phyloP scores from a whole-genome alignment of 1,139 yeast species.

The Suhomyces anneliseae region DNA sequence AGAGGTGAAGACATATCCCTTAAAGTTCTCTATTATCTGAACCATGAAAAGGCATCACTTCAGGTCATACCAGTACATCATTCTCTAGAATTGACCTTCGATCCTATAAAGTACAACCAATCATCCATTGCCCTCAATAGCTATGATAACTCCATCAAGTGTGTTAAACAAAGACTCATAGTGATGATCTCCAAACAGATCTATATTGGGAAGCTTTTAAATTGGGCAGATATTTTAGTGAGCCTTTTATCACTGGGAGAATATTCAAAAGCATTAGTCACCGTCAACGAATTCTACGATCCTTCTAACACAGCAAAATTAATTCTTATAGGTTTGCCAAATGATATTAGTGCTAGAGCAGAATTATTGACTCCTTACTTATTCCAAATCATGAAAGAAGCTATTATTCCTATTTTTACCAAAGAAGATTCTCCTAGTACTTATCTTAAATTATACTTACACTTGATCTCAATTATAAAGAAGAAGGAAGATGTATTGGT shows the following conservation, averaged over 20 bases:
- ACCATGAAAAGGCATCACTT: background rate
- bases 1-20: background rate
- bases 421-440: background rate
- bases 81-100: background rate
- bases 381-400: constrained; percentile 54
- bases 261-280: constrained; percentile 55
- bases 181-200: constrained; percentile 28
- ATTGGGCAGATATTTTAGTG: constrained; percentile 72
- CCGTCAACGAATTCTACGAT: constrained; percentile 54
- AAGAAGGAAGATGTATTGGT: constrained; percentile 18
- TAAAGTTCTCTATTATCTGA: constrained; percentile 8
- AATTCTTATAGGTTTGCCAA: constrained; percentile 55
- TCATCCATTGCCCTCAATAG: background rate
- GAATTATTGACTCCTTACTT: constrained; percentile 54
- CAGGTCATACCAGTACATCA: constrained; percentile 2
- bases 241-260: constrained; percentile 48
- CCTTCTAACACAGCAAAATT: constrained; percentile 41
- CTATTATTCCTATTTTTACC: constrained; percentile 42
- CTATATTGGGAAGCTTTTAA: constrained; percentile 56
- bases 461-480: constrained; percentile 22
- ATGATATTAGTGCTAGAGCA: constrained; percentile 42
- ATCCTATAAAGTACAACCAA: background rate
- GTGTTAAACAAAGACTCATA: constrained; percentile 29
- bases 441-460: constrained; percentile 23
- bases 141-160: constrained; percentile 20